Conservation (phyloP, 148 eudicot genomes). For the Agrostemma githago region DNA sequence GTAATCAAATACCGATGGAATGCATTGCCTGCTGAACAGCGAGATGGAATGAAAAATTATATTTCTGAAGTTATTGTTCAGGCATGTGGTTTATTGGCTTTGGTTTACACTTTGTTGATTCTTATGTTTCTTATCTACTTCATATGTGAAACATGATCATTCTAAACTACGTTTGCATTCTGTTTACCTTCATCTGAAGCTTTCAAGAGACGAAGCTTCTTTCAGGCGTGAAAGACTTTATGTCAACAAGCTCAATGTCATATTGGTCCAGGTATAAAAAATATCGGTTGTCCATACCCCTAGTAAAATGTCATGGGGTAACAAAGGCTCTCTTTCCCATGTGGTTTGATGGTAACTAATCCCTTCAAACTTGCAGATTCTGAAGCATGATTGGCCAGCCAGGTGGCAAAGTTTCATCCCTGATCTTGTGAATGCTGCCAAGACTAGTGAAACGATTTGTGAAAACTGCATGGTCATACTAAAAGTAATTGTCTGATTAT, state of each 20-base stretch:
- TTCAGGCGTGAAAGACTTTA: constrained; percentile 90
- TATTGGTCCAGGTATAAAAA: constrained; percentile 75
- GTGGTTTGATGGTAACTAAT: not conserved
- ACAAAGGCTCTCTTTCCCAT: not conserved
- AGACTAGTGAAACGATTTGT: constrained; percentile 93
- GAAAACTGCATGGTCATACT: constrained; percentile 98
- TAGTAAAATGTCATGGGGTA: not conserved
- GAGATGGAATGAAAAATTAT: constrained; percentile 98
- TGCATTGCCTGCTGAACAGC: constrained; percentile 85
- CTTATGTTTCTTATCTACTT: not conserved
- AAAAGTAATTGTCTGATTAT: constrained; percentile 41
- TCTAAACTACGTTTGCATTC: not conserved
- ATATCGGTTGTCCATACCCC: not conserved
- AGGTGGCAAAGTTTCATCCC: constrained; percentile 95
- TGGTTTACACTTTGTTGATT: not conserved
- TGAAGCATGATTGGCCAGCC: constrained; percentile 99
- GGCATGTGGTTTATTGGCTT: constrained; percentile 30
- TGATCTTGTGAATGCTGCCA: constrained; percentile 91
- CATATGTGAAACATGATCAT: not conserved
- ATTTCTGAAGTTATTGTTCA: constrained; percentile 96
- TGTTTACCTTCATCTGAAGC: constrained; percentile 31
- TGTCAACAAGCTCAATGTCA: constrained; percentile 86
- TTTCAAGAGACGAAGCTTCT: constrained; percentile 82
- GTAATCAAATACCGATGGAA: constrained; percentile 97
- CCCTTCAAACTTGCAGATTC: constrained; percentile 41